Percentiles rank a stretch among this genome's conserved stretches.
Evolutionary conservation across 371 early-diverging fungal genomes (phyloP).

Genomic region (Lichtheimia ramosa): DNA sequence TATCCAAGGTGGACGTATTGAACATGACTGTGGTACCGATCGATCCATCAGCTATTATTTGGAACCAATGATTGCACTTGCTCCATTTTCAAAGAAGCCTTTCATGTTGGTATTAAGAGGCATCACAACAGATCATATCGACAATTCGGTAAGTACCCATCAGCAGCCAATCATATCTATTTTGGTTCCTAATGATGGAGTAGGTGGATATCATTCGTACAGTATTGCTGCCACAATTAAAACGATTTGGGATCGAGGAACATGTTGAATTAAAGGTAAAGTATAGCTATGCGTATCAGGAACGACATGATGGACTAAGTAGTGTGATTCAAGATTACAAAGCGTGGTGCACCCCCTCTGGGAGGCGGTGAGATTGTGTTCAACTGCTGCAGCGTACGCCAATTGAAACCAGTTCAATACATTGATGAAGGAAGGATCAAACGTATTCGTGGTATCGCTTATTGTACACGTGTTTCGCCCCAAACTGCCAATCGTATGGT

Average conservation of each 20-base stretch:
- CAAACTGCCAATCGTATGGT: slow-evolving; percentile 93
- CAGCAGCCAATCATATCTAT: slow-evolving; percentile 2
- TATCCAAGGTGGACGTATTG: slow-evolving; percentile 84
- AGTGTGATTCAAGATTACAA: slow-evolving; percentile 59
- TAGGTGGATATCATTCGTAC: slow-evolving; percentile 91
- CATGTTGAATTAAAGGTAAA: slow-evolving; percentile 82
- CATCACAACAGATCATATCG: slow-evolving; percentile 90
- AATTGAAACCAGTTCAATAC: slow-evolving; percentile 81
- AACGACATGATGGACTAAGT: neutral
- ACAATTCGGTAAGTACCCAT: slow-evolving; percentile 60
- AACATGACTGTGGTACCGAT: slow-evolving; percentile 78
- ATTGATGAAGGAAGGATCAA: slow-evolving; percentile 85
- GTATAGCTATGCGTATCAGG: neutral
- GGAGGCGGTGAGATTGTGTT: slow-evolving; percentile 95
- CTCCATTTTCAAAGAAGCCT: slow-evolving; percentile 90
- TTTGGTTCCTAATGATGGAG: neutral
- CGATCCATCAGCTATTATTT: slow-evolving; percentile 92
- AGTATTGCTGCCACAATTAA: slow-evolving; percentile 81
- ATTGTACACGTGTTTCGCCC: slow-evolving; percentile 90
- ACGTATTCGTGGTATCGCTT: slow-evolving; percentile 95
- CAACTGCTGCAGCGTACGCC: slow-evolving; percentile 77
- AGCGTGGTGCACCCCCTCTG: slow-evolving; percentile 92
- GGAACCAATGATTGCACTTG: slow-evolving; percentile 87
- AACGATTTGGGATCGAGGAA: slow-evolving; percentile 82
- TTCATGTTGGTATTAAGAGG: slow-evolving; percentile 82